Base-by-base conservation (phyloP, 1,284 basidiomycete genomes). In the Melampsora abietis-canadensis region DNA sequence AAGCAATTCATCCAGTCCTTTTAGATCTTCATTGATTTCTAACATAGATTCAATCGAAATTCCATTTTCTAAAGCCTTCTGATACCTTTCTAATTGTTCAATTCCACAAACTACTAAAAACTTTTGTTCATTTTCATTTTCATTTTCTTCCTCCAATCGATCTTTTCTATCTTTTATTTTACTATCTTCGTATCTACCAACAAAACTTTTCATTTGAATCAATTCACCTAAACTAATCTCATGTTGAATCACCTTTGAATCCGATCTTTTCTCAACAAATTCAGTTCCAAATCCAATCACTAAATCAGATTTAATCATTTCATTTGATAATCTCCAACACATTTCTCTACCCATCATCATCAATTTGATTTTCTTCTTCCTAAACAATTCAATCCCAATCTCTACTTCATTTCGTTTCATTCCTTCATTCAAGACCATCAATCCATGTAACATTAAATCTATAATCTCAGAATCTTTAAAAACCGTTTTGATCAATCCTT, bases 281-380 rank as follows among this genome's bases (percentile, higher is more conserved):
- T 98, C 95, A 6, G 94, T 93, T 31, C 93, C 91, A 89, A 98
- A 90, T 64, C 94, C 89, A 47, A 97, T 85, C 17, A 98, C 94
- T 3, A 88, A 87, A 4, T 86, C 86, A 0, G 91, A 91, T 47
- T 88, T 87, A 15, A 94, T 86, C 2, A 92, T 91, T 15, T 97
- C 82, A 27, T 54, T 54, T 21, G 62, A 65, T 31, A 74, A 64
- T 57, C 59, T 66, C 93, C 94, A 96, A 80, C 90, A 91, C 27
- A 88, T 86, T 62, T 95, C 92, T 48, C 89, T 87, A 0, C 94
- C 88, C 0, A 88, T 88, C 76, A 98, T 84, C 48, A 99, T 84
- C 4, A 94, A 89, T n/a, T 89, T 88, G 40, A 98, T 81, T 34
- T 91, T 84, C 0, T 92, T 91, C 75, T 90, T 88, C 0, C 88